Conservation (phyloP, 1,139 yeast genomes). For the Diutina rugosa region DNA sequence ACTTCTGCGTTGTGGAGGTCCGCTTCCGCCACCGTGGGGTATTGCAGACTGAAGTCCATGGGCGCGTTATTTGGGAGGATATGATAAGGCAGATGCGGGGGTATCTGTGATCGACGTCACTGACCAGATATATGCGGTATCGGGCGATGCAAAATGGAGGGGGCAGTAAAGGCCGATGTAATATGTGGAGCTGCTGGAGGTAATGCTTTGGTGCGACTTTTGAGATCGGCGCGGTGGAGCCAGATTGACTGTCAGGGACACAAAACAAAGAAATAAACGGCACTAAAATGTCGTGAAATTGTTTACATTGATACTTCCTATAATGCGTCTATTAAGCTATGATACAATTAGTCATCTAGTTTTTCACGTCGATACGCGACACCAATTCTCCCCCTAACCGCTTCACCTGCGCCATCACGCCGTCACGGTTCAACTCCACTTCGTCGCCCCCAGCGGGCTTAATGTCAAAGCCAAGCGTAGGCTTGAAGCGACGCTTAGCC, state of each 20-base stretch:
- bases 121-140: not conserved
- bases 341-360: not conserved
- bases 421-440: conserved; percentile 63
- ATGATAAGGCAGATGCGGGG: no score
- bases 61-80: not conserved
- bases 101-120: not conserved
- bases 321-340: conserved; percentile 1
- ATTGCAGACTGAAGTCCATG: conserved; percentile 4
- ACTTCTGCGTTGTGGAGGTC: conserved; percentile 20
- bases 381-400: conserved; percentile 58
- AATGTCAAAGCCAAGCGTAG: conserved; percentile 64
- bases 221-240: not conserved
- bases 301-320: not conserved
- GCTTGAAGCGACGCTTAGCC: conserved; percentile 57
- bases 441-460: conserved; percentile 46
- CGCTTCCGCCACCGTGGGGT: conserved; percentile 28
- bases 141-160: not conserved
- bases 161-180: not conserved
- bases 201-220: not conserved
- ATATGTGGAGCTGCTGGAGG: not conserved
- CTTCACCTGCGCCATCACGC: conserved; percentile 59
- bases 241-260: not conserved
- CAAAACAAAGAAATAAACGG: no score
- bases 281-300: no score
- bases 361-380: conserved; percentile 5